These are phyloP conservation scores for Porcisia hertigi DNA, from an alignment of 208 protist genomes.

Conservation along the genomic window DNA sequence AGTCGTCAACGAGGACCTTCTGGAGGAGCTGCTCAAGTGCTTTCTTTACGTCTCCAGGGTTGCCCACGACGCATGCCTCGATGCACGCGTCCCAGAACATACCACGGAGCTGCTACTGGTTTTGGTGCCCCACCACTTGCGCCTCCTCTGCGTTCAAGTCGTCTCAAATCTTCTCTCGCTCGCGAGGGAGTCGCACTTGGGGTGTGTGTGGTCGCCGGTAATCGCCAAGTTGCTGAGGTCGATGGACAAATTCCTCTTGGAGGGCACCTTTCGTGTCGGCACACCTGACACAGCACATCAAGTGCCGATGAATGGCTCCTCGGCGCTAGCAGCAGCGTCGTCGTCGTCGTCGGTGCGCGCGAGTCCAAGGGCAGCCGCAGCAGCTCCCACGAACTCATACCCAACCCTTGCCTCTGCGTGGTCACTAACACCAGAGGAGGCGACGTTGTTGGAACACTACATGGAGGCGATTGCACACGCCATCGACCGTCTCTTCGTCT, in stretches of 20 bases:
- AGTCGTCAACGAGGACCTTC: conserved; percentile 37
- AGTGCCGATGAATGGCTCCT: neutral
- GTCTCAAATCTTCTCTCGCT: conserved; percentile 39
- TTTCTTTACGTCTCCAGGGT: conserved; percentile 46
- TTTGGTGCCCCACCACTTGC: conserved; percentile 46
- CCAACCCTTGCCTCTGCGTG: neutral
- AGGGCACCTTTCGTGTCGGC: conserved; percentile 1
- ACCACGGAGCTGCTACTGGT: conserved; percentile 41
- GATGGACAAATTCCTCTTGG: conserved; percentile 10
- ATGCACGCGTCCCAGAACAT: conserved; percentile 23
- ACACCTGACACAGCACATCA: neutral
- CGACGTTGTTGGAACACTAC: conserved; percentile 22
- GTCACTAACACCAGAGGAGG: conserved; percentile 15
- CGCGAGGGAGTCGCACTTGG: conserved; percentile 20
- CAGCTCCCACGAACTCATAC: neutral
- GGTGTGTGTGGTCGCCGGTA: conserved; percentile 22
- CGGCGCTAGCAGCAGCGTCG: neutral
- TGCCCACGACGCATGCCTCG: conserved; percentile 34
- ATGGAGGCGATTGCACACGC: conserved; percentile 24
- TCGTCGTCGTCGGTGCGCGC: neutral
- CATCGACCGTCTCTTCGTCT: conserved; percentile 25
- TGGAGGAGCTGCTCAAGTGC: conserved; percentile 78
- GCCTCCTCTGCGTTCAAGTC: conserved; percentile 51
- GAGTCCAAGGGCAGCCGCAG: neutral
- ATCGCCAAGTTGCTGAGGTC: conserved; percentile 29